Conservation (phyloP, 768 basidiomycete species). For the Strobilomyces confusus region DNA sequence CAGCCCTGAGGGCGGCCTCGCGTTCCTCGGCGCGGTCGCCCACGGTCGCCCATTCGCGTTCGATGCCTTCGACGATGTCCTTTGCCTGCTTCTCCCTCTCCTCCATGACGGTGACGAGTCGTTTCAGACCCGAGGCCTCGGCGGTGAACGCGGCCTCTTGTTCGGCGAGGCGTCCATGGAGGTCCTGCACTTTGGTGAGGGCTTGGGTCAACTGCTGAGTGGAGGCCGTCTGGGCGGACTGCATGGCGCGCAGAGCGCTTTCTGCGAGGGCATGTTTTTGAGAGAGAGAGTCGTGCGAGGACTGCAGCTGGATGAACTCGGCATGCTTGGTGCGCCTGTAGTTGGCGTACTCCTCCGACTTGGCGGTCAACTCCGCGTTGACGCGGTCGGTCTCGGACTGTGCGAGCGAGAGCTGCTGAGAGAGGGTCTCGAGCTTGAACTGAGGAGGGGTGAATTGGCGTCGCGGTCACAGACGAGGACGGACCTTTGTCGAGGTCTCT, state of each 20-base stretch:
- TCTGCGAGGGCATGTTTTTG: constrained; percentile 65
- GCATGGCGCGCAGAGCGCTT: constrained; percentile 67
- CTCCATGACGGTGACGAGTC: constrained; percentile 82
- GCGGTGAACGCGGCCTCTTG: constrained; percentile 79
- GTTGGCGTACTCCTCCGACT: constrained; percentile 79
- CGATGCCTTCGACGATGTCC: constrained; percentile 75
- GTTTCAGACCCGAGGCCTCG: constrained; percentile 69
- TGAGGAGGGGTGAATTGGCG: constrained; percentile 25
- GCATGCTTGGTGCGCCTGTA: constrained; percentile 80
- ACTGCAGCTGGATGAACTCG: constrained; percentile 71
- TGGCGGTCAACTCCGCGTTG: constrained; percentile 60
- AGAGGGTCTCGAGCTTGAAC: constrained; percentile 84
- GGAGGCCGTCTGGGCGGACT: constrained; percentile 67
- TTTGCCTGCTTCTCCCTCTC: constrained; percentile 83
- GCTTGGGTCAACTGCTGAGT: constrained; percentile 75
- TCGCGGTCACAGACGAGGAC: constrained; percentile 1
- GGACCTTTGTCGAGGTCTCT: constrained; percentile 74
- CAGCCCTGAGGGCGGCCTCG: constrained; percentile 63
- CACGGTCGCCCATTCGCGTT: constrained; percentile 76
- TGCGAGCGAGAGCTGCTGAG: constrained; percentile 76
- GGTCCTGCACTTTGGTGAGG: constrained; percentile 66
- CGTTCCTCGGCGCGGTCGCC: constrained; percentile 65
- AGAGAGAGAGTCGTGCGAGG: constrained; percentile 67
- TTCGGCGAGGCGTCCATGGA: constrained; percentile 76
- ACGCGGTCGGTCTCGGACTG: constrained; percentile 73